These are phyloP conservation scores for Microdochium nivale DNA, from an alignment of 2,329 filamentous ascomycete species.

Conservation along the genomic window DNA sequence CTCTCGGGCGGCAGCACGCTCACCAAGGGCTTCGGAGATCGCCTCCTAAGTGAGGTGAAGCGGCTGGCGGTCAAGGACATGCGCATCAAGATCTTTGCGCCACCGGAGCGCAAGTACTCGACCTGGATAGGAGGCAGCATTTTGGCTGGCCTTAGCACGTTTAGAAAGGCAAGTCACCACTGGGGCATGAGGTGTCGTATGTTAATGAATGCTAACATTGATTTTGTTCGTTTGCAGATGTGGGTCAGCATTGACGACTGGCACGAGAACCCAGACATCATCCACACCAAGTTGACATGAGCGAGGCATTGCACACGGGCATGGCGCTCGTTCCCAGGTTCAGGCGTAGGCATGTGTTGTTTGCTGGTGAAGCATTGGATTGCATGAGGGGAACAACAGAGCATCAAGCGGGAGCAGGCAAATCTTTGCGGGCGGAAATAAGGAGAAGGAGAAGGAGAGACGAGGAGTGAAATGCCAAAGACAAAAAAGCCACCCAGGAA, in stretches of 20 bases:
- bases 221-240: slow-evolving; percentile 55
- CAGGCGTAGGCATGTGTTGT: not conserved
- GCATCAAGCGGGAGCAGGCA: not conserved
- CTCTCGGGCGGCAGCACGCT: slow-evolving; percentile 92
- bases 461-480: not conserved
- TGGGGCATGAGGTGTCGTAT: slow-evolving; percentile 1
- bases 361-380: not conserved
- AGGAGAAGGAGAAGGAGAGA: not conserved
- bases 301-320: not conserved
- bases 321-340: not conserved
- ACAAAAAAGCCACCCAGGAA: not conserved
- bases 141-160: slow-evolving; percentile 90
- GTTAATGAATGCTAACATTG: not conserved
- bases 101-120: slow-evolving; percentile 94
- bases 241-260: slow-evolving; percentile 99
- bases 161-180: slow-evolving; percentile 69
- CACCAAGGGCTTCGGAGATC: slow-evolving; percentile 93
- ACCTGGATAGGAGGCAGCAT: slow-evolving; percentile 99
- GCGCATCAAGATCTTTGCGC: slow-evolving; percentile 98
- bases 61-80: slow-evolving; percentile 94
- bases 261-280: slow-evolving; percentile 99
- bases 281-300: slow-evolving; percentile 94
- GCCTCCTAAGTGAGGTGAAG: slow-evolving; percentile 86
- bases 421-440: not conserved
- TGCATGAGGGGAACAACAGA: not conserved